phyloP scores from a whole-genome alignment of 768 basidiomycete species.

The Calocera viscosa region DNA sequence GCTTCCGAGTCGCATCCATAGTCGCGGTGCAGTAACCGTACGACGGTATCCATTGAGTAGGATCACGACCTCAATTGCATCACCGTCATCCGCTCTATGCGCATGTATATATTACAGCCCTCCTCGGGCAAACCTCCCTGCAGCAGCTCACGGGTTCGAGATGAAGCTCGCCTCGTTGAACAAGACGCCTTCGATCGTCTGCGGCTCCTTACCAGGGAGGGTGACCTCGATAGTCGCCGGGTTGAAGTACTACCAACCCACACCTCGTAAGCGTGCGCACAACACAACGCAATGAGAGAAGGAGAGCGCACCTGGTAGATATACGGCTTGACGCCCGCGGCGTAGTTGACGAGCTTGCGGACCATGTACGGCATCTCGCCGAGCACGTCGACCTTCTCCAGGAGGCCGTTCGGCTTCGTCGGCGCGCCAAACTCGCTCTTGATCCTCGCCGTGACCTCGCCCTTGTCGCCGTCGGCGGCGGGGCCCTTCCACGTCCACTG shows the following conservation, averaged over 20 bases:
- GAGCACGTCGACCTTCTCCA: slow-evolving; percentile 89
- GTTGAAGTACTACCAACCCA: slow-evolving; percentile 41
- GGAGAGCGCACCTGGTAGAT: slow-evolving; percentile 81
- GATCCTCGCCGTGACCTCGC: slow-evolving; percentile 45
- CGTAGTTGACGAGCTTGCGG: slow-evolving; percentile 86
- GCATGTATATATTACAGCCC: no score
- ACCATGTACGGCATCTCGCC: slow-evolving; percentile 89
- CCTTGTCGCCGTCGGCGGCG: slow-evolving; percentile 26
- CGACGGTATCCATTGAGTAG: no score
- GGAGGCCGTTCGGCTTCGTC: slow-evolving; percentile 52
- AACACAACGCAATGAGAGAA: background rate
- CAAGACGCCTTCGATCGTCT: slow-evolving; percentile 48
- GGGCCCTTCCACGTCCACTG: slow-evolving; percentile 68
- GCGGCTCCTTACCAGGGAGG: slow-evolving; percentile 28
- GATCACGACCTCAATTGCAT: no score
- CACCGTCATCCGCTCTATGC: no score
- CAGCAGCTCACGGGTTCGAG: slow-evolving; percentile 31
- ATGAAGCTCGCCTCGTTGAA: slow-evolving; percentile 90
- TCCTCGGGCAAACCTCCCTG: no score
- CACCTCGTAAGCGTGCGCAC: background rate
- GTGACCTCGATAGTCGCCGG: slow-evolving; percentile 39
- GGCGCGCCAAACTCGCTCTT: slow-evolving; percentile 46
- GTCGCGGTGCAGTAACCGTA: no score
- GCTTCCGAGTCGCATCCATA: no score
- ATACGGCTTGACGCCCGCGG: slow-evolving; percentile 84